These are phyloP conservation scores for Yarrowia keelungensis DNA, from an alignment of 805 yeast species.

Conservation along the genomic window DNA sequence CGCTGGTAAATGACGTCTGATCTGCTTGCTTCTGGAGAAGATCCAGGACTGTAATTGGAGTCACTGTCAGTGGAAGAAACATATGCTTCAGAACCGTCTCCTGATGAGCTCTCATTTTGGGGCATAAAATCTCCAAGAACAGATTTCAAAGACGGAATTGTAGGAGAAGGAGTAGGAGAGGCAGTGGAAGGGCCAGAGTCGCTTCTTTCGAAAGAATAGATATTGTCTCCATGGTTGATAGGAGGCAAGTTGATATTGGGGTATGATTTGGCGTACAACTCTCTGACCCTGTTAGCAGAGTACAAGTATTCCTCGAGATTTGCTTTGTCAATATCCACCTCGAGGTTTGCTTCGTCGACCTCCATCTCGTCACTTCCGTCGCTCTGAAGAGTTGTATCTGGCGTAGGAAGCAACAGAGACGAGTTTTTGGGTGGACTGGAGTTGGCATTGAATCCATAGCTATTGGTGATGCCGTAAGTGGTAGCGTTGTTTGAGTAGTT, in stretches of 20 bases:
- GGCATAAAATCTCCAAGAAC: constrained; percentile 4
- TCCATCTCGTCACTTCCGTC: neutral
- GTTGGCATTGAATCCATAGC: no score
- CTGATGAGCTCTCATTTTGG: neutral
- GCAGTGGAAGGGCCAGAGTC: neutral
- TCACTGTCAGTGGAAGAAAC: neutral
- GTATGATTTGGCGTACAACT: neutral
- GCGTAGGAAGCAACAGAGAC: constrained; percentile 3
- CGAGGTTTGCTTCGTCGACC: neutral
- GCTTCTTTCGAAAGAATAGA: neutral
- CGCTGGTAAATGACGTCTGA: neutral
- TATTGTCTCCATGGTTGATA: neutral
- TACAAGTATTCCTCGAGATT: neutral
- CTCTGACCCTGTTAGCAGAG: neutral
- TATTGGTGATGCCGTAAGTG: no score
- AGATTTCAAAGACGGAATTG: neutral
- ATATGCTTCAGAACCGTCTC: neutral
- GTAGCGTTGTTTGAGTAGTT: no score
- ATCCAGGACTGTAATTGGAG: constrained; percentile 15
- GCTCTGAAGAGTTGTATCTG: neutral
- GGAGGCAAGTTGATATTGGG: constrained; percentile 5
- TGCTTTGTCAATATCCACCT: no score
- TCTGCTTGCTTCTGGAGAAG: neutral
- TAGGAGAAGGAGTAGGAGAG: constrained; percentile 13
- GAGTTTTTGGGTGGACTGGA: neutral